A percentile compares a stretch with the other conserved stretches of the same genome.
Evolutionary conservation across 352 stramenopile genomes (phyloP).

Genomic region (Phytophthora colocasiae): DNA sequence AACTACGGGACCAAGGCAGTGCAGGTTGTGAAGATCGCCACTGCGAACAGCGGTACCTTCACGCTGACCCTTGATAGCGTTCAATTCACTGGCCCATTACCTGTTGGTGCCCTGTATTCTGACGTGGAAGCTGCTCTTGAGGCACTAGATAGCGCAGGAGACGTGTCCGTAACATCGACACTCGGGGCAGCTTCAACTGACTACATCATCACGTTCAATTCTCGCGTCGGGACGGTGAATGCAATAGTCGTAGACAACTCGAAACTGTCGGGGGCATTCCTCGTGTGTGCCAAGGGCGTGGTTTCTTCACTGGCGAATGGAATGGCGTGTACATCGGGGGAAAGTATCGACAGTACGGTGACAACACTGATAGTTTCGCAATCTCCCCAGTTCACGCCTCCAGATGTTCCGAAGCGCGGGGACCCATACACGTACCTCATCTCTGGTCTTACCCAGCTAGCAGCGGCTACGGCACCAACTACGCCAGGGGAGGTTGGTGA

Average conservation of each 20-base stretch:
- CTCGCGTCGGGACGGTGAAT: slow-evolving; percentile 42
- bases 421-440: slow-evolving; percentile 71
- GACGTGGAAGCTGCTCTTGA: slow-evolving; percentile 87
- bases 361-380: slow-evolving; percentile 29
- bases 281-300: slow-evolving; percentile 61
- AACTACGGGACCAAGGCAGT: slow-evolving; percentile 62
- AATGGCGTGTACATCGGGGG: slow-evolving; percentile 52
- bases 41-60: slow-evolving; percentile 82
- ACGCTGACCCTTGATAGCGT: slow-evolving; percentile 65
- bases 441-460: slow-evolving; percentile 47
- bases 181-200: slow-evolving; percentile 34
- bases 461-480: slow-evolving; percentile 38
- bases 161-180: slow-evolving; percentile 75
- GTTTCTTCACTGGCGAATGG: slow-evolving; percentile 30
- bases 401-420: slow-evolving; percentile 46
- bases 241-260: slow-evolving; percentile 43
- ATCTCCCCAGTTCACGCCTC: slow-evolving; percentile 47
- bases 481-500: slow-evolving; percentile 38
- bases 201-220: slow-evolving; percentile 71
- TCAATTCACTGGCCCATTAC: slow-evolving; percentile 60
- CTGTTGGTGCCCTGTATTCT: slow-evolving; percentile 58
- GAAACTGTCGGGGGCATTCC: slow-evolving; percentile 45
- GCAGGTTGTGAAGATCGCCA: slow-evolving; percentile 90
- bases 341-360: slow-evolving; percentile 50
- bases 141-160: slow-evolving; percentile 74